Conservation (phyloP, 1,139 yeast genomes). For the Candida sanyaensis region DNA sequence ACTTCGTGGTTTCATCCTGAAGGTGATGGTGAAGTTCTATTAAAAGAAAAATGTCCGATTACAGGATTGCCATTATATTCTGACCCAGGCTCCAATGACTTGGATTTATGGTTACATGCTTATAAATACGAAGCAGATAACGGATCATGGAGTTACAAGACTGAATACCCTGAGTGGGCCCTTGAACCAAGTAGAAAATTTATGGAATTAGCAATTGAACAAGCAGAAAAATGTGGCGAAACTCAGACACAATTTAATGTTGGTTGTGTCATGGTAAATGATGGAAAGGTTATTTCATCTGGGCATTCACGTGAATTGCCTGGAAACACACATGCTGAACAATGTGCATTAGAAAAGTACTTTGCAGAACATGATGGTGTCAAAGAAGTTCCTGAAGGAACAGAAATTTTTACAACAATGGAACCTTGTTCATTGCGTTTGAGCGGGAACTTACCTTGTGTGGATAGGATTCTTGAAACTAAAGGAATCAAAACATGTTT, state of each 20-base stretch:
- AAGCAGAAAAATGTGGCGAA: conserved; percentile 81
- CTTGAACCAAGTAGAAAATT: conserved; percentile 53
- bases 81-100: conserved; percentile 86
- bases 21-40: conserved; percentile 61
- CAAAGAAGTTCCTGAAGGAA: conserved; percentile 65
- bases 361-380: conserved; percentile 34
- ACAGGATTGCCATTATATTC: conserved; percentile 78
- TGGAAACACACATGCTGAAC: conserved; percentile 98
- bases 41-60: conserved; percentile 58
- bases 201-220: conserved; percentile 66
- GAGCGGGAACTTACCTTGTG: conserved; percentile 91
- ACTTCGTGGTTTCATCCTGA: conserved; percentile 67
- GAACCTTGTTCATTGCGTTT: conserved; percentile 92
- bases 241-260: conserved; percentile 90
- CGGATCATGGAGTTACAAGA: conserved; percentile 71
- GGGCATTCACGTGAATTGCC: conserved; percentile 91
- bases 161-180: conserved; percentile 90
- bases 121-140: conserved; percentile 65
- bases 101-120: conserved; percentile 91
- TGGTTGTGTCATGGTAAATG: conserved; percentile 81
- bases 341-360: conserved; percentile 85
- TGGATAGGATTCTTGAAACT: conserved; percentile 66
- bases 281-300: conserved; percentile 65
- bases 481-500: conserved; percentile 65
- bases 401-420: conserved; percentile 92